These are phyloP conservation scores for Orychophragmus violaceus DNA, from an alignment of 345 rosid species.

Conservation along the genomic window DNA sequence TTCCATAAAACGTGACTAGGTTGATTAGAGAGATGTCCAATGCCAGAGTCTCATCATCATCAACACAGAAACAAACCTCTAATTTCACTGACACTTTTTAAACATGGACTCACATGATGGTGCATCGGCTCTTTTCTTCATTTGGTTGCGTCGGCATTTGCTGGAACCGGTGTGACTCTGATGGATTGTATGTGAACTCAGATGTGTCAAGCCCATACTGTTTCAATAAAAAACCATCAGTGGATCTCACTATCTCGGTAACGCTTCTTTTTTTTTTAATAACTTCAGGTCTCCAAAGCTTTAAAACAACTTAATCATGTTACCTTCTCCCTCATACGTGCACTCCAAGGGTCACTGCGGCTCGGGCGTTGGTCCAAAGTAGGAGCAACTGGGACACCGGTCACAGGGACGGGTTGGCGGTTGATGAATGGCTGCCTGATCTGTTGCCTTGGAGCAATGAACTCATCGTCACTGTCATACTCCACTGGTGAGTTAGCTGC, in stretches of 20 bases:
- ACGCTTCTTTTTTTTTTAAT: background rate
- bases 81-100: slow-evolving; percentile 4
- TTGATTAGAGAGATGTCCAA: slow-evolving; percentile 12
- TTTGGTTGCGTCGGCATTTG: slow-evolving; percentile 56
- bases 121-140: slow-evolving; percentile 85
- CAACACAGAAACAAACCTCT: slow-evolving; percentile 16
- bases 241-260: background rate
- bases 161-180: slow-evolving; percentile 71
- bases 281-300: background rate
- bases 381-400: slow-evolving; percentile 80
- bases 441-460: slow-evolving; percentile 67
- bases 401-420: slow-evolving; percentile 58
- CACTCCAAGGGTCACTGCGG: slow-evolving; percentile 98
- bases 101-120: slow-evolving; percentile 55
- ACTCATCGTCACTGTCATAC: slow-evolving; percentile 96
- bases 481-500: slow-evolving; percentile 70
- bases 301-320: background rate
- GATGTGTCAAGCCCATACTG: slow-evolving; percentile 97
- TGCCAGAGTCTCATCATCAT: slow-evolving; percentile 4
- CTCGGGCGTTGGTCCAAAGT: slow-evolving; percentile 77
- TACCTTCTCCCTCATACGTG: slow-evolving; percentile 99
- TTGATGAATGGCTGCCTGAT: slow-evolving; percentile 76
- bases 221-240: slow-evolving; percentile 15
- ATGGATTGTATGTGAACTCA: slow-evolving; percentile 88
- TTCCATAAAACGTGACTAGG: slow-evolving; percentile 10